Base-by-base conservation (phyloP, 495 filamentous ascomycete species). In the Hyaloscypha finlandica region DNA sequence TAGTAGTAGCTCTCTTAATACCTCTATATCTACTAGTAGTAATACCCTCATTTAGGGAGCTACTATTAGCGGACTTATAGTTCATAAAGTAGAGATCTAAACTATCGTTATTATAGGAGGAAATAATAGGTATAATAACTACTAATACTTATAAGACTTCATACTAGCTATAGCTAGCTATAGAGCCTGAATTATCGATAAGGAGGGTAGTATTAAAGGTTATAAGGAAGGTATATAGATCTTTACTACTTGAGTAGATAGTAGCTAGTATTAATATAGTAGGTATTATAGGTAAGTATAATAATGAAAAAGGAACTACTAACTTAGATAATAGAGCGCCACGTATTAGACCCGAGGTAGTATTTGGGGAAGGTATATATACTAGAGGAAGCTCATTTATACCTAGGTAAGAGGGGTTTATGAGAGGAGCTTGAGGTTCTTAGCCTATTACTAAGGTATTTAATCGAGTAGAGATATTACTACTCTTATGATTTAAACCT, bases 81-180 rank as follows among this genome's bases (percentile, higher is more conserved):
- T 99, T 97, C 33, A 99, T 82, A 79, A 99, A 99, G 81, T 90
- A 90, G 71, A 99, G 83, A 77, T 98, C 95, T 68, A 99, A 90
- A 20, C 95, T 95, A 76, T 97, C 92, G 12, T 77, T 69, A 76
- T 97, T 93, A 80, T 92, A 88, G 48, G 81, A 76, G 1, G 92
- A 91, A 79, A 94, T 96, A 73, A 97, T 89, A 0, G 90, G 91
- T 0, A 94, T 84, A 77, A 99, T 94, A 61, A 85, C 81, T 19
- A 85, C 79, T 9, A 99, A 85, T 39, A 91, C 93, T 6, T 80
- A 77, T 45, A 83, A 80, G 35, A 90, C 90, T 78, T 97, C 92
- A 20, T 78, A 76, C 95, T 95, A 99, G 51, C 83, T 84, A 12
- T 75, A 68, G 65, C 89, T 91, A n/a, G 81, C 80, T 96, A 99